Base-by-base conservation (phyloP, 768 basidiomycete species). In the Nidularia sp. region DNA sequence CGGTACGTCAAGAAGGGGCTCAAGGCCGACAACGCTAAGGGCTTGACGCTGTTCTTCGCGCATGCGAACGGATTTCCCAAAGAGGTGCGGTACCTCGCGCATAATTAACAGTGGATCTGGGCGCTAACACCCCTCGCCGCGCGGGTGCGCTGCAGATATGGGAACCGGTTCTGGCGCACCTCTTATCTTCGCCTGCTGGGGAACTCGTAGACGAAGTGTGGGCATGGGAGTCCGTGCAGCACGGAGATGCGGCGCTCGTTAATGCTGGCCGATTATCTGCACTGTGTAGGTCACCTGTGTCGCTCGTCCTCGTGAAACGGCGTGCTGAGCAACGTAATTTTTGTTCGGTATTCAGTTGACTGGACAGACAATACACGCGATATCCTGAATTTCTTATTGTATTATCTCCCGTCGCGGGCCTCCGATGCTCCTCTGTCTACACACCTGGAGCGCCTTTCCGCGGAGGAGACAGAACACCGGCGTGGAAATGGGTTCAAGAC, bases 61-160 rank as follows among this genome's bases (percentile, higher is more conserved):
- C 93, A 95, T 64, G 91, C 90, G 2, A 95, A 91, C 66, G 93
- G 94, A 1, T 87, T 95, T 58, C 82, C 81, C 45, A 95, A 94
- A 65, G 92, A 95, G 83, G 90, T 84, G 49, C 46, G 80, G 55
- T 29, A 18, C 42, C 31, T 18, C 8, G 34, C 22, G 25, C 3
- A 25, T 25, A 25, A 25, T 25, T 25, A 25, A 25, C 25, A 25
- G 25, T 3, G 25, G 25, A 25, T 3, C 25, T 25, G 25, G 25
- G 25, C 25, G 25, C 25, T 25, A 25, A 25, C 25, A 25, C 25
- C 25, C 25, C 25, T 25, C 25, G 3, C 45, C 50, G 45, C 33
- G 41, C 47, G 41, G 15, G 31, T 39, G 22, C 34, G 50, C 45
- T 44, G 22, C 59, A 95, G 91, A 88, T 80, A 6, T 96, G 88